phyloP scores from a whole-genome alignment of 257 asterid species.

The Catharanthus roseus region DNA sequence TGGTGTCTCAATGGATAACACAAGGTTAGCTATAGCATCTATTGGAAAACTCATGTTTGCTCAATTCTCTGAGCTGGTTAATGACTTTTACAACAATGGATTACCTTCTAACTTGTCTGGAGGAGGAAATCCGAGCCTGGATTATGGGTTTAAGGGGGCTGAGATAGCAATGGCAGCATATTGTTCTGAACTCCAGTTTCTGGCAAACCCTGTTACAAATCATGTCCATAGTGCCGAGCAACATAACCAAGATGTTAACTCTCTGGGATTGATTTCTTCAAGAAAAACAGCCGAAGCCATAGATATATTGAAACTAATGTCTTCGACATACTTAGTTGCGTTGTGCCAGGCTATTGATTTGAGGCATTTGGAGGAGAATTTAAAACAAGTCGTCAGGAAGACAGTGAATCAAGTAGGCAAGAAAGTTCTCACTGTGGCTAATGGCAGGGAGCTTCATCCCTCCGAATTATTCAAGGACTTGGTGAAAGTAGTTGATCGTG shows the following conservation, averaged over 20 bases:
- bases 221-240: slow-evolving; percentile 33
- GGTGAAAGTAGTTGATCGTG: slow-evolving; percentile 17
- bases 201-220: slow-evolving; percentile 28
- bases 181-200: slow-evolving; percentile 25
- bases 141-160: slow-evolving; percentile 28
- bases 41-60: slow-evolving; percentile 33
- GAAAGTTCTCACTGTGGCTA: slow-evolving; percentile 11
- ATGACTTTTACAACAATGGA: slow-evolving; percentile 26
- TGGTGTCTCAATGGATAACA: slow-evolving; percentile 32
- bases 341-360: slow-evolving; percentile 28
- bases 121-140: slow-evolving; percentile 27
- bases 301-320: slow-evolving; percentile 25
- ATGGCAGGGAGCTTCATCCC: slow-evolving; percentile 23
- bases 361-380: slow-evolving; percentile 31
- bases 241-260: slow-evolving; percentile 32
- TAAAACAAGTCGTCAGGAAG: slow-evolving; percentile 20
- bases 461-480: slow-evolving; percentile 25
- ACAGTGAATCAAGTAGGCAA: slow-evolving; percentile 26
- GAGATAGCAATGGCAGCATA: slow-evolving; percentile 30
- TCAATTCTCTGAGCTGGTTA: slow-evolving; percentile 28
- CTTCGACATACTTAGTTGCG: slow-evolving; percentile 24
- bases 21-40: slow-evolving; percentile 22
- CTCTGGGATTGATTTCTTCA: slow-evolving; percentile 27
- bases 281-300: slow-evolving; percentile 26
- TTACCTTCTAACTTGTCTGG: slow-evolving; percentile 24